These are phyloP conservation scores for Leishmania mexicana DNA, from an alignment of 208 protist species.

Conservation along the genomic window DNA sequence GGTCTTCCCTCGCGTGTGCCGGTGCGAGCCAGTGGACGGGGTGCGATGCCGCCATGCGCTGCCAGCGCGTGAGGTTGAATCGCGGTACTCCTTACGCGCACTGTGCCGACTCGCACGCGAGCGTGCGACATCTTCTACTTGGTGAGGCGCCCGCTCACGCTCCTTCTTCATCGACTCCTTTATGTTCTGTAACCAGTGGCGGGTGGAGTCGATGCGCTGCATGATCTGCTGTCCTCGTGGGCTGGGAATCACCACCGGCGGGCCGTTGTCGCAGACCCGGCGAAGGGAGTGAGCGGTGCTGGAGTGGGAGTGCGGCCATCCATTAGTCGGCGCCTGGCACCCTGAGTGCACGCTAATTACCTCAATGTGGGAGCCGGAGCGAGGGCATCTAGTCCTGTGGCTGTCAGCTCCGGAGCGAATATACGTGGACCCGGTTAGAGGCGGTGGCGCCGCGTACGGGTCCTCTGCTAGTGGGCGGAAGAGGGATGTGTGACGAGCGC, in stretches of 20 bases:
- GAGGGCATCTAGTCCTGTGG: slow-evolving; percentile 8
- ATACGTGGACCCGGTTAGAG: slow-evolving; percentile 17
- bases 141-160: slow-evolving; percentile 19
- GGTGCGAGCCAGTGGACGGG: slow-evolving; percentile 18
- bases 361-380: slow-evolving; percentile 44
- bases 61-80: not conserved
- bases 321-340: slow-evolving; percentile 10
- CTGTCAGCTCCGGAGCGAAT: slow-evolving; percentile 13
- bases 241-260: slow-evolving; percentile 18
- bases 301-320: slow-evolving; percentile 9
- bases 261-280: slow-evolving; percentile 15
- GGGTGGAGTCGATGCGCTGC: slow-evolving; percentile 51
- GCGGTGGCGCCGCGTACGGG: not conserved
- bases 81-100: slow-evolving; percentile 1
- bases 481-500: slow-evolving; percentile 11
- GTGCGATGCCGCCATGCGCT: slow-evolving; percentile 19
- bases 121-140: not conserved
- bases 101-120: not conserved
- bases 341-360: slow-evolving; percentile 46
- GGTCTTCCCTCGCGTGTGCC: not conserved
- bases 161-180: slow-evolving; percentile 43
- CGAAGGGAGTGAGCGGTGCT: slow-evolving; percentile 29
- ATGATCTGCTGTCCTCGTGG: slow-evolving; percentile 25
- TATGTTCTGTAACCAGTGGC: slow-evolving; percentile 58
- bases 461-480: slow-evolving; percentile 14